Evolutionary conservation across 768 basidiomycete species (phyloP).

Genomic region (Tricholoma bakamatsutake): DNA sequence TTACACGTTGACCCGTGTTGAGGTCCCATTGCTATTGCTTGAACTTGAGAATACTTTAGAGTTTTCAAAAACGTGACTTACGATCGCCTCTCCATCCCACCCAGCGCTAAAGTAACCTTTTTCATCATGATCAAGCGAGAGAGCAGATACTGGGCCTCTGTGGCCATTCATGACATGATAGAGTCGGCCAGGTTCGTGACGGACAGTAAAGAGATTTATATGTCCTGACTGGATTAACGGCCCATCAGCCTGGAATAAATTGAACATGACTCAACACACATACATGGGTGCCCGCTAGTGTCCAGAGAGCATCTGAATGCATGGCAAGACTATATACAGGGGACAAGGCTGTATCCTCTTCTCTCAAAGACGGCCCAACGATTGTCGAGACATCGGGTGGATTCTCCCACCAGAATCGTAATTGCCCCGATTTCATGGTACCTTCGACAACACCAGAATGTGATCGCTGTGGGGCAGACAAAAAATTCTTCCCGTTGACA

Average conservation of each 20-base stretch:
- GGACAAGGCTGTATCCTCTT: constrained; percentile 48
- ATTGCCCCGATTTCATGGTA: constrained; percentile 83
- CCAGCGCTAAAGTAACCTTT: constrained; percentile 85
- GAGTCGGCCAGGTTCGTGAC: constrained; percentile 84
- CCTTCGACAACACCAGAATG: constrained; percentile 91
- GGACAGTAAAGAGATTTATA: constrained; percentile 88
- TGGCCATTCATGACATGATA: constrained; percentile 73
- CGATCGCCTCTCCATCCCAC: constrained; percentile 89
- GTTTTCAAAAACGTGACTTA: constrained; percentile 32
- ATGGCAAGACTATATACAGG: constrained; percentile 89
- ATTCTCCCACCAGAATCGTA: constrained; percentile 92
- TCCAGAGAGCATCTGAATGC: constrained; percentile 93
- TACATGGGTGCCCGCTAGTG: constrained; percentile 83
- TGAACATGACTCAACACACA: constrained; percentile 17
- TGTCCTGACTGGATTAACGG: constrained; percentile 59
- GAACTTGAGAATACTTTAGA: constrained; percentile 3
- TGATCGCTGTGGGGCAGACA: constrained; percentile 84
- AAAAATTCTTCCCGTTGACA: constrained; percentile 80
- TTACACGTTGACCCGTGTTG: constrained; percentile 76
- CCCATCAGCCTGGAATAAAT: not conserved
- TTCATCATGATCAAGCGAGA: constrained; percentile 77
- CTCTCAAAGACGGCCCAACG: constrained; percentile 23
- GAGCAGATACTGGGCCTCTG: constrained; percentile 76
- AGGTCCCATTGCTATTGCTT: constrained; percentile 90
- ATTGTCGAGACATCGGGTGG: constrained; percentile 30